These are phyloP conservation scores for Kazachstania taianensis DNA, from an alignment of 805 yeast genomes.

Conservation along the genomic window DNA sequence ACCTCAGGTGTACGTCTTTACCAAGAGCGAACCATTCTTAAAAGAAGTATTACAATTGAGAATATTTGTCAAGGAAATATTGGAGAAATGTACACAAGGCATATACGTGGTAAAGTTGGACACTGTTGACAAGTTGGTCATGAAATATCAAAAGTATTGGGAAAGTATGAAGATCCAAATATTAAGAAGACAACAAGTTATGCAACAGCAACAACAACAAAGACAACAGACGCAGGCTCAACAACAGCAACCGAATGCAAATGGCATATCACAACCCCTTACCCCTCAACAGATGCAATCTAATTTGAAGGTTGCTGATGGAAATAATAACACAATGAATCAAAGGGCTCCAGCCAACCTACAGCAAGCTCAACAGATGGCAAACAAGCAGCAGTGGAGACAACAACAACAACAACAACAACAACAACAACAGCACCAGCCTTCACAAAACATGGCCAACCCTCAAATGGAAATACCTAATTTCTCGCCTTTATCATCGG, in stretches of 20 bases:
- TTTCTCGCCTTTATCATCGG: neutral
- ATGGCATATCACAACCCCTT: no score
- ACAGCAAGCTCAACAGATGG: slow-evolving; percentile 22
- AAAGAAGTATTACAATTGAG: slow-evolving; percentile 69
- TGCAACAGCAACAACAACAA: slow-evolving; percentile 27
- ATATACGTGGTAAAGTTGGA: slow-evolving; percentile 64
- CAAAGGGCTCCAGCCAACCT: no score
- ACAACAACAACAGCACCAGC: no score
- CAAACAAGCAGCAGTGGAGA: slow-evolving; percentile 21
- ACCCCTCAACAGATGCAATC: no score
- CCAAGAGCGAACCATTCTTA: slow-evolving; percentile 67
- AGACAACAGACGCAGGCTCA: slow-evolving; percentile 15
- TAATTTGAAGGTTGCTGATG: no score
- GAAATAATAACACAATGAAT: no score
- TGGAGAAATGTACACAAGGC: slow-evolving; percentile 57
- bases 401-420: slow-evolving; percentile 6
- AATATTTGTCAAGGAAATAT: slow-evolving; percentile 64
- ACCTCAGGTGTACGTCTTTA: slow-evolving; percentile 66
- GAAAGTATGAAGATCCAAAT: slow-evolving; percentile 62
- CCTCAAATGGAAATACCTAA: neutral
- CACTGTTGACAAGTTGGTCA: slow-evolving; percentile 55
- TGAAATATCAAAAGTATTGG: slow-evolving; percentile 66
- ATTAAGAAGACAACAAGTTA: slow-evolving; percentile 29
- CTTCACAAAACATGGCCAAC: no score
- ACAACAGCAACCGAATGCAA: no score